Conservation (phyloP, 306 rosid genomes). For the Acmispon strigosus region DNA sequence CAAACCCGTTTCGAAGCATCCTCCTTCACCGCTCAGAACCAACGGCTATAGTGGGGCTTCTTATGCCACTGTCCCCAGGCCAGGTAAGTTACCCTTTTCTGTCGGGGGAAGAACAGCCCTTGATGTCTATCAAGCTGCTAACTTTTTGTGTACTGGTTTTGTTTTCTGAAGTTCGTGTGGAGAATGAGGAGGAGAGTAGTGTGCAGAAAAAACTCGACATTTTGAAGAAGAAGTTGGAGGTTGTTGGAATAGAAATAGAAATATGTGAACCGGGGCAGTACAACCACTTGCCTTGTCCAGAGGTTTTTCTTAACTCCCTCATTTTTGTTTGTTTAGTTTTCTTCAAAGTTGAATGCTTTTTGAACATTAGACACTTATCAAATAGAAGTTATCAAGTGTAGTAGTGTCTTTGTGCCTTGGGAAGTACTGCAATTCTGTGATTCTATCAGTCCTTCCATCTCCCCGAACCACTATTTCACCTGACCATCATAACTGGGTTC, state of each 20-base stretch:
- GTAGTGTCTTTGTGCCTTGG: conserved; percentile 5
- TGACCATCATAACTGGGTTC: background rate
- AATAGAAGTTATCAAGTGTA: background rate
- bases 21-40: conserved; percentile 40
- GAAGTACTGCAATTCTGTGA: background rate
- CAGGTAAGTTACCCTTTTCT: conserved; percentile 24
- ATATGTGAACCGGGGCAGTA: conserved; percentile 54
- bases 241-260: conserved; percentile 43
- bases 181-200: conserved; percentile 19
- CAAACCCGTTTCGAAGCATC: conserved; percentile 31
- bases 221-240: conserved; percentile 46
- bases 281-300: conserved; percentile 57
- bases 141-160: background rate
- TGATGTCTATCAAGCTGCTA: background rate
- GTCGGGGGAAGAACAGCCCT: background rate
- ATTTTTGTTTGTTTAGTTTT: background rate
- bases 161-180: conserved; percentile 32
- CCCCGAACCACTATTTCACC: background rate
- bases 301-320: conserved; percentile 25
- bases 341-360: conserved; percentile 10
- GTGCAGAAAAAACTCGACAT: background rate
- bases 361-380: background rate
- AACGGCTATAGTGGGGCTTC: conserved; percentile 52
- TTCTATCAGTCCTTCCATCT: background rate
- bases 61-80: conserved; percentile 30